Evolutionary conservation across 176 grass and related monocot genomes (phyloP).

Genomic region (Musa acuminata): DNA sequence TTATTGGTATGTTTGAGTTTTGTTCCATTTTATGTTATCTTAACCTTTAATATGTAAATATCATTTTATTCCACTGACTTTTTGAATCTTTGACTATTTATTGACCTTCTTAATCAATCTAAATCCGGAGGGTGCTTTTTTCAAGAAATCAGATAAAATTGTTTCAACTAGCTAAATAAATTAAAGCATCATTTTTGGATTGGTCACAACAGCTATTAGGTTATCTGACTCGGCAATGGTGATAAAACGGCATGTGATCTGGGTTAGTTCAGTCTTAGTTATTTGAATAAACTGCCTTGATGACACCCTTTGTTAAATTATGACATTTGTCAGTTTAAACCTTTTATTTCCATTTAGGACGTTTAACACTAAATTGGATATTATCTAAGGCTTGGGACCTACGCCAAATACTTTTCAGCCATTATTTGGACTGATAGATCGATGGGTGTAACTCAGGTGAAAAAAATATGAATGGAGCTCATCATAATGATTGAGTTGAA

Average conservation of each 20-base stretch:
- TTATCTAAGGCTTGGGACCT: no score
- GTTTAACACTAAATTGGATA: not conserved
- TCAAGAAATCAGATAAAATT: not conserved
- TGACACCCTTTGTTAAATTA: not conserved
- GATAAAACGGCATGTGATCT: no score
- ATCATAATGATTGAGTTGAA: no score
- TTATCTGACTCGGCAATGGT: no score
- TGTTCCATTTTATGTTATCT: not conserved
- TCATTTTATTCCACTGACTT: not conserved
- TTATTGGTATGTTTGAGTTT: not conserved
- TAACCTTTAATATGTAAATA: not conserved
- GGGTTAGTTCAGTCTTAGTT: no score
- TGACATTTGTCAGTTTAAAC: not conserved
- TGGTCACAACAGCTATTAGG: no score
- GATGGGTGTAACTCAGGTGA: no score
- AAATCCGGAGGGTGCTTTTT: not conserved
- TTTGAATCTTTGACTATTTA: not conserved
- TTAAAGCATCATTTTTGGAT: no score
- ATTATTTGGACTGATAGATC: no score
- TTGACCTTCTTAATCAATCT: not conserved
- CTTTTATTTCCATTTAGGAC: not conserved
- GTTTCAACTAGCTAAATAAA: not conserved
- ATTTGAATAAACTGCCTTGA: no score
- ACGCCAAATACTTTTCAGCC: no score
- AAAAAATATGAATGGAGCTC: no score